Evolutionary conservation across 2,329 filamentous ascomycete genomes (phyloP), one percentile per base, ranked within the genome.

Genomic region (Blastomyces gilchristii): DNA sequence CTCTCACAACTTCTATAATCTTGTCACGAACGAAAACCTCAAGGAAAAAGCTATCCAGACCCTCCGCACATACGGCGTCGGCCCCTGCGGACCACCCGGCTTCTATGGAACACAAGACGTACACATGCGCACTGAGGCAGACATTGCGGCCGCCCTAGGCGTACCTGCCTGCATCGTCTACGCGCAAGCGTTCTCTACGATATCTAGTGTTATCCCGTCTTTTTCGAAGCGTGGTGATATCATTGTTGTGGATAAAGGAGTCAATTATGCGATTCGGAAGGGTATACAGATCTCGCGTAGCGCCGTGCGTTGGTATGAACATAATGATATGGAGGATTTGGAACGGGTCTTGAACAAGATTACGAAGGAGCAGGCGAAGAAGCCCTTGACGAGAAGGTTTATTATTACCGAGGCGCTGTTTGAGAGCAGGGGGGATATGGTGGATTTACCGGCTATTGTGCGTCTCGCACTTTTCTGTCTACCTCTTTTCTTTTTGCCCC

Each of bases 61-160:
- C 0, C 83, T 99, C 49, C 89, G 93, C 65, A 96, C 90, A 25
- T 99, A 99, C 71, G 94, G 94, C 63, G 95, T 99, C 50, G 95
- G 94, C 9, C 93, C 94, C 63, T 99, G 94, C 74, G 94, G 94
- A 25, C 94, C 94, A 22, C 94, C 94, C 6, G 92, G 96, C 67
- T 99, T 99, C 79, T 99, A 99, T 78, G 94, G 92, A 67, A 99
- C 91, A 41, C 93, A 97, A 75, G 94, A 99, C 77, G 92, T 97
- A 56, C 94, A 99, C 76, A 93, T 97, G 85, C 94, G 95, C 80
- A 91, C 91, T 18, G 94, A 99, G 78, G 85, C 90, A 63, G 93
- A 97, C 74, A 92, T 99, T 71, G 91, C 94, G 31, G 84, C 89
- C 11, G 96, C 93, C 73, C 78, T 99, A 34, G 94, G 94, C 31